Percentiles rank a stretch among this genome's conserved stretches.
phyloP scores from a whole-genome alignment of 108 stramenopile genomes.

The Cyclotella atomus region DNA sequence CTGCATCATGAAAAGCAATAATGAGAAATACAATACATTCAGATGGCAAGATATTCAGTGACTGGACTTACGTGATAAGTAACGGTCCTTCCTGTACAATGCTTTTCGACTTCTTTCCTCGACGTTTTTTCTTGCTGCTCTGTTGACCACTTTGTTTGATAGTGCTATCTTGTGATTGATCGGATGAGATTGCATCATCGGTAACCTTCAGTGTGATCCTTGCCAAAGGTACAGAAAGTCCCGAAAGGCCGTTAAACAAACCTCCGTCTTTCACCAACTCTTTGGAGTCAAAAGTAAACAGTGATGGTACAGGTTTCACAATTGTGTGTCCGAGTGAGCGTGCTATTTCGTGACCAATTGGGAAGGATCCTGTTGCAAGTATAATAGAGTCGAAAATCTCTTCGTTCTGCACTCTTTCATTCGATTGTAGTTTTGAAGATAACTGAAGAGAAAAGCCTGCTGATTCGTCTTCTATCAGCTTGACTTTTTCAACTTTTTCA shows the following conservation, averaged over 20 bases:
- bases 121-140: conserved; percentile 33
- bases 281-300: conserved; percentile 90
- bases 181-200: conserved; percentile 15
- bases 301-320: conserved; percentile 83
- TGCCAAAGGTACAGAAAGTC: conserved; percentile 74
- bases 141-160: not conserved
- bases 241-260: conserved; percentile 72
- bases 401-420: conserved; percentile 27
- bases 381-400: conserved; percentile 78
- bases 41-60: not conserved
- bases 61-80: conserved; percentile 68
- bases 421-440: conserved; percentile 28
- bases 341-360: conserved; percentile 86
- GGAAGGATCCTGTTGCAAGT: conserved; percentile 93
- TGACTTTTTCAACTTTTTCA: conserved; percentile 52
- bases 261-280: conserved; percentile 65
- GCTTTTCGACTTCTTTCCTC: conserved; percentile 25
- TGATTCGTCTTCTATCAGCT: conserved; percentile 11
- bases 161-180: conserved; percentile 6
- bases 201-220: conserved; percentile 51
- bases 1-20: not conserved
- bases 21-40: not conserved
- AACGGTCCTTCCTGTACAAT: conserved; percentile 81
- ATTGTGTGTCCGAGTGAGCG: conserved; percentile 78
- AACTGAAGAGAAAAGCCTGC: conserved; percentile 26